These are phyloP conservation scores for Globisporangium alternatum DNA, from an alignment of 352 stramenopile species.

Conservation along the genomic window DNA sequence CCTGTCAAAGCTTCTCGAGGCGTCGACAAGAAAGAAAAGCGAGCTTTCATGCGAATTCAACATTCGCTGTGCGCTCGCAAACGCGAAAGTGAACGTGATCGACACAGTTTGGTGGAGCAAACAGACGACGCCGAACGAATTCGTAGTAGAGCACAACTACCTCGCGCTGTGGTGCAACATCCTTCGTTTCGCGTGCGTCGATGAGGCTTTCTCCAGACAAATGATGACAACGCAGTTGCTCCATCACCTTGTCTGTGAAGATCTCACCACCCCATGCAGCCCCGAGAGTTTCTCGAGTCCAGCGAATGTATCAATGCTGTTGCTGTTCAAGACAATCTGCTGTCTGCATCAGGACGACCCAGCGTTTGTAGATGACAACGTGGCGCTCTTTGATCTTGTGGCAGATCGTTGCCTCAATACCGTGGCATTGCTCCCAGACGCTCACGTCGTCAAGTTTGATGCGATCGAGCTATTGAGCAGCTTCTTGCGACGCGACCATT, in stretches of 20 bases:
- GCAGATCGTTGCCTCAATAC: conserved; percentile 12
- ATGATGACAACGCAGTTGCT: conserved; percentile 1
- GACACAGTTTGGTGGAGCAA: conserved; percentile 16
- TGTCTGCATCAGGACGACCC: not conserved
- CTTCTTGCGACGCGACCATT: not conserved
- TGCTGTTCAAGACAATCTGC: conserved; percentile 5
- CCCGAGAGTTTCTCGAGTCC: not conserved
- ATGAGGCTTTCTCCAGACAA: not conserved
- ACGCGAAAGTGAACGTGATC: conserved; percentile 7
- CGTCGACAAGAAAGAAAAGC: not conserved
- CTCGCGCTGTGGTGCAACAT: conserved; percentile 17
- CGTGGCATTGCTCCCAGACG: conserved; percentile 1
- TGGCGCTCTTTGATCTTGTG: not conserved
- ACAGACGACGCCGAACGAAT: not conserved
- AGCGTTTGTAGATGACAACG: conserved; percentile 1
- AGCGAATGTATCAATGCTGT: conserved; percentile 8
- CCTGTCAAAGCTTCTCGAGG: not conserved
- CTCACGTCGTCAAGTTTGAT: conserved; percentile 6
- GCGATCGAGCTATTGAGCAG: conserved; percentile 14
- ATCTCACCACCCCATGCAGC: not conserved
- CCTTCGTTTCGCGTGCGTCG: not conserved
- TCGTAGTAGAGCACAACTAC: not conserved
- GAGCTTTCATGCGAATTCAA: not conserved
- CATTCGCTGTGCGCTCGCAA: not conserved
- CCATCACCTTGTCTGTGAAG: conserved; percentile 7